Evolutionary conservation across 169 alveolate species (phyloP).

Genomic region (Eimeria maxima): DNA sequence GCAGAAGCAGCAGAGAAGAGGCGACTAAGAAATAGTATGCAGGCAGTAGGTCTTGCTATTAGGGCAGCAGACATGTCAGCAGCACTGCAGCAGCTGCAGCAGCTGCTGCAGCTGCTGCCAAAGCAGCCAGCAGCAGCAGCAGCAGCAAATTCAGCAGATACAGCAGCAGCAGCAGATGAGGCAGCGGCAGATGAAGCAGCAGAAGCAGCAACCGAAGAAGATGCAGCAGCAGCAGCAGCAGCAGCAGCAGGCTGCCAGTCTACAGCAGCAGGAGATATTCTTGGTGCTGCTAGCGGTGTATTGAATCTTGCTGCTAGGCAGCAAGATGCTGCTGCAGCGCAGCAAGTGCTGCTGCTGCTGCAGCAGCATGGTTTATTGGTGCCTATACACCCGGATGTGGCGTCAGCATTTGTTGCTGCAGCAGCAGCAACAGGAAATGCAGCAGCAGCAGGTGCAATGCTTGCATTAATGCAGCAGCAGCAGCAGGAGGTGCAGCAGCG

Average conservation of each 20-base stretch:
- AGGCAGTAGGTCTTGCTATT: conserved; percentile 23
- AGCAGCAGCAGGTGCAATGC: too few species aligned
- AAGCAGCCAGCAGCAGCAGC: conserved; percentile 16
- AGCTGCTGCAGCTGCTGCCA: background rate
- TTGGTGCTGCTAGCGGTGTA: conserved; percentile 34
- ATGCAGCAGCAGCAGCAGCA: background rate
- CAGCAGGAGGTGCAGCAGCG: too few species aligned
- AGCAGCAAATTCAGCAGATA: conserved; percentile 11
- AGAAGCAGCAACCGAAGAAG: background rate
- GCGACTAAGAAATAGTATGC: background rate
- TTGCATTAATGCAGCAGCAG: too few species aligned
- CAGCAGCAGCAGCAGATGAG: too few species aligned
- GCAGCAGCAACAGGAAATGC: too few species aligned
- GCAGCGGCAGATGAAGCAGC: too few species aligned
- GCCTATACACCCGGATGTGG: conserved; percentile 56
- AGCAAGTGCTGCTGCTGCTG: conserved; percentile 65
- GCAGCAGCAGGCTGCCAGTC: conserved; percentile 44
- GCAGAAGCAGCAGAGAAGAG: conserved; percentile 8
- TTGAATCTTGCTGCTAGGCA: conserved; percentile 48
- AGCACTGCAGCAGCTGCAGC: conserved; percentile 25
- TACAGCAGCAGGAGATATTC: conserved; percentile 24
- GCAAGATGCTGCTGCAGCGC: conserved; percentile 49
- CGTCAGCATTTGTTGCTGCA: background rate
- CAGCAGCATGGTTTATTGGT: conserved; percentile 37
- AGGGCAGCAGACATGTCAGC: conserved; percentile 19